These are phyloP conservation scores for Pseudocercospora pini-densiflorae DNA, from an alignment of 2,329 filamentous ascomycete genomes.

Conservation along the genomic window DNA sequence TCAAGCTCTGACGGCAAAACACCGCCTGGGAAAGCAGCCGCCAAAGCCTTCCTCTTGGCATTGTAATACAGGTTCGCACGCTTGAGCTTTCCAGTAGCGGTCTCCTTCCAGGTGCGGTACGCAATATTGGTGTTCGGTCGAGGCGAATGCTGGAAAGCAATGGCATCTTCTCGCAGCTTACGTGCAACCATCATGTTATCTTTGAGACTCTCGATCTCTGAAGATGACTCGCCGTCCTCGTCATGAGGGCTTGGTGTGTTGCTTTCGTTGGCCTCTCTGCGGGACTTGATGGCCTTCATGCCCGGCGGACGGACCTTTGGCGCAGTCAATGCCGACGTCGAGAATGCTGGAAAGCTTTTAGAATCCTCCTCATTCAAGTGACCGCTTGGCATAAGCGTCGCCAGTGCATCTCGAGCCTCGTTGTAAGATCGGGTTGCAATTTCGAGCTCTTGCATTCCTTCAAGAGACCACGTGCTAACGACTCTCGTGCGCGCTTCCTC, in stretches of 20 bases:
- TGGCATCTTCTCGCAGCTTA: constrained; percentile 15
- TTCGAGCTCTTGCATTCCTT: constrained; percentile 15
- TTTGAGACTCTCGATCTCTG: constrained; percentile 15
- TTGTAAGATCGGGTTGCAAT: constrained; percentile 23
- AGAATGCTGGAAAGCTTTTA: constrained; percentile 23
- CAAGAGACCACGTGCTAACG: constrained; percentile 16
- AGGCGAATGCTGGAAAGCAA: neutral
- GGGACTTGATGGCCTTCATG: neutral
- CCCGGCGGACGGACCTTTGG: constrained; percentile 21
- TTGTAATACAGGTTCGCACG: constrained; percentile 27
- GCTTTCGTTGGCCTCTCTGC: neutral
- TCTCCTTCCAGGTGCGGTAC: constrained; percentile 15
- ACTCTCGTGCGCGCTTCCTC: constrained; percentile 24
- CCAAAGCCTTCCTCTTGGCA: constrained; percentile 23
- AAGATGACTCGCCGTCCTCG: neutral
- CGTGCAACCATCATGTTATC: constrained; percentile 12
- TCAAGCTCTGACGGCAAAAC: neutral
- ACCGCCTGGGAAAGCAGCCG: neutral
- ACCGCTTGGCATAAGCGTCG: constrained; percentile 23
- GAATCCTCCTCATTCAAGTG: constrained; percentile 30
- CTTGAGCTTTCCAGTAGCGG: constrained; percentile 20
- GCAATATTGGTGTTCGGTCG: constrained; percentile 18
- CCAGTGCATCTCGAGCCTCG: constrained; percentile 22
- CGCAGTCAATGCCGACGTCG: constrained; percentile 13
- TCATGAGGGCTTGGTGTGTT: neutral